Evolutionary conservation across 306 rosid genomes (phyloP).

Genomic region (Quercus dentata): DNA sequence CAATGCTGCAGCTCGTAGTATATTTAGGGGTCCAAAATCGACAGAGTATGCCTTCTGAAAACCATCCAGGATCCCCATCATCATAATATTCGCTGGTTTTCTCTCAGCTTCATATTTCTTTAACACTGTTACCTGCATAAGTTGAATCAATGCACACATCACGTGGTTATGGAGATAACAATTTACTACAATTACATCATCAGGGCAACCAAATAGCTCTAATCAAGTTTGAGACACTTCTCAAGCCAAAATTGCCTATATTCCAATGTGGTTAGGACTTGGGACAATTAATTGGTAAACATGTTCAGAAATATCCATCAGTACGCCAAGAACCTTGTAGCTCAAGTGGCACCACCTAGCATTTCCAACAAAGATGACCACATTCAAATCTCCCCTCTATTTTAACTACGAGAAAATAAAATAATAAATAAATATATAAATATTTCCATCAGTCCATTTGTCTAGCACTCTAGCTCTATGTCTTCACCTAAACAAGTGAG

Average conservation of each 20-base stretch:
- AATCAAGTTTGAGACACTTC: background rate
- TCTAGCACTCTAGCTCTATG: background rate
- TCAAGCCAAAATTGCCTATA: background rate
- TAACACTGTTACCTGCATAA: conserved; percentile 59
- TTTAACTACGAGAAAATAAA: no score
- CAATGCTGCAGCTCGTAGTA: conserved; percentile 73
- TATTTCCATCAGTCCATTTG: background rate
- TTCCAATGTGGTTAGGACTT: background rate
- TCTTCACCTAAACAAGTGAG: background rate
- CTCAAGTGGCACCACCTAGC: no score
- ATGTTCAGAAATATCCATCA: background rate
- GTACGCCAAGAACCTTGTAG: no score
- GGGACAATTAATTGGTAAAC: no score
- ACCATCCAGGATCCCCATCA: conserved; percentile 89
- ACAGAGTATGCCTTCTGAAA: conserved; percentile 82
- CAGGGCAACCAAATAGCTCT: conserved; percentile 1
- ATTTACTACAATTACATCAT: background rate
- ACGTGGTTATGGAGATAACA: background rate
- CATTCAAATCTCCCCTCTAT: no score
- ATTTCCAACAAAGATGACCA: no score
- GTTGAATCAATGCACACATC: background rate
- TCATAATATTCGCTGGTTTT: conserved; percentile 55
- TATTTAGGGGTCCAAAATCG: conserved; percentile 82
- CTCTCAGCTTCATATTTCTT: conserved; percentile 82
- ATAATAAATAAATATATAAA: no score